Evolutionary conservation across 305 asterid species (phyloP), one percentile per base, ranked within the genome.

Genomic region (Fraxinus xanthoxyloides): DNA sequence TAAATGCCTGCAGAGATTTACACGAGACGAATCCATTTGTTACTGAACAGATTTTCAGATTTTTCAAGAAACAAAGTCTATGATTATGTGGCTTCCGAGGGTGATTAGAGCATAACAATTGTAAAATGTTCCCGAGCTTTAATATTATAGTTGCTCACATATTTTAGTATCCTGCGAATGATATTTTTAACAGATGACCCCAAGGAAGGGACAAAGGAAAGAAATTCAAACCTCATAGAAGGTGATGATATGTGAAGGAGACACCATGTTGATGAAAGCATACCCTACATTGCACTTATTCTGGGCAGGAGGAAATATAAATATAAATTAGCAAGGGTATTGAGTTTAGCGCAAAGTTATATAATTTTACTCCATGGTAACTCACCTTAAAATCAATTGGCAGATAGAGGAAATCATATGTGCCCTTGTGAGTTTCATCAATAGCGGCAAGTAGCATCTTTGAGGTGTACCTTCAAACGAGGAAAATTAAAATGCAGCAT

Each of bases 381-480:
- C 80, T 78, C 89, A 95, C 99, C 98, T 95, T 95, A 78, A 95
- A 95, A 89, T 95, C 99, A 85, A 96, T 96, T 15, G 99, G 99
- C 85, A 96, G 80, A 85, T 94, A 94, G 83, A 96, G 97, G 86
- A 96, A 96, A 90, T 94, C 99, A 85, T 93, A 96, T 13, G 97
- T 88, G 59, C 92, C 95, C 90, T 88, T 91, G 88, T 96, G 98
- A 13, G 93, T 94, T 87, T 94, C 98, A 80, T 94, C 98, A 75
- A 96, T 94, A 79, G 97, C 95, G 56, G 92, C 88, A 78, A 96
- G 97, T 76, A 96, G 92, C 99, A 96, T 94, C 89, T 92, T 96
- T 3, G 99, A 96, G 74, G 99, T 94, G 89, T 94, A 96, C 97
- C 99, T 96, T 79, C 82, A 54, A 54, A 84, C 43, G 79, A 36